Base-by-base conservation (phyloP, 805 yeast species). In the Kazachstania kunashirensis region DNA sequence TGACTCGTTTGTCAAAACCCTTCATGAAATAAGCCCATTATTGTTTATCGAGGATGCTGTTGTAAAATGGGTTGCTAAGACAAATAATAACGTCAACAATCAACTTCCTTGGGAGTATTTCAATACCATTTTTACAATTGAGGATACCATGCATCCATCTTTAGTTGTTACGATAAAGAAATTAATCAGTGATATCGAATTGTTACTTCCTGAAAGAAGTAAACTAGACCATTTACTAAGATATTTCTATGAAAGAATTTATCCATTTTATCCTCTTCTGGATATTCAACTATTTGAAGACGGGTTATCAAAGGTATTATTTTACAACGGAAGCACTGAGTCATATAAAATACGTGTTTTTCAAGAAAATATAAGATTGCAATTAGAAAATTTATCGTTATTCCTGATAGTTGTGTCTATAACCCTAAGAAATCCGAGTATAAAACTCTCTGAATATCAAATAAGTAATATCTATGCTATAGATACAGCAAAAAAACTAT, bases 381-480 rank as follows among this genome's bases (percentile, higher is more conserved):
- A 38, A 14, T 19, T 46, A 16, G 46, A 46, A 33, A 44, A 40
- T 3, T 29, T 46, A 13, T 30, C 38, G 3, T 20, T 44, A 15
- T 37, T 46, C 23, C 17, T 38, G 11, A 15, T 41, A 24, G 34
- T 42, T 20, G 15, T 40, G 15, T 38, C 43, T 6, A 33, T 46
- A 20, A 24, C 43, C 13, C 18, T 41, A 14, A 36, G 43, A 29
- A 18, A 18, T 8, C 39, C 37, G 5, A 27, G 14, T 15, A 10
- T 38, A 3, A 12, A 15, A 3, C 8, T 9, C 9, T n/a, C 37
- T 15, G n/a, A 33, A 29, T 18, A 8, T 14, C 15, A 31, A 18
- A 13, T 20, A 12, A 4, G 4, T 25, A 13, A 28, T 18, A 12
- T 29, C 13, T 17, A 31, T 10, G 23, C 31, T 15, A 24, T 21